Evolutionary conservation across 495 filamentous ascomycete species (phyloP).

Genomic region (Penicillium ucsense): DNA sequence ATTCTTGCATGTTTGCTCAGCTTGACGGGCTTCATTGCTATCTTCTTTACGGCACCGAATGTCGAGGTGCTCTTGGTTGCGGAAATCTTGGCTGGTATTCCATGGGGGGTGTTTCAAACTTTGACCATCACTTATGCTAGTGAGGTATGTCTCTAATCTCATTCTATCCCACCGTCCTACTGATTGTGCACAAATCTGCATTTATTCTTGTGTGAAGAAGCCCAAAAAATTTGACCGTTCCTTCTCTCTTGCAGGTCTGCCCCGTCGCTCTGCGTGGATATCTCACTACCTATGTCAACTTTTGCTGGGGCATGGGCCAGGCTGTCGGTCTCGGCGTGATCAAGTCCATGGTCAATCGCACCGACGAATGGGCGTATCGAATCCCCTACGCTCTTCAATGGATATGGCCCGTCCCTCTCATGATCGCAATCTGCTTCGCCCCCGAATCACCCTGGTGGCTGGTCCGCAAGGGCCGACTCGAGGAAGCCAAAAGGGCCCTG

Average conservation of each 20-base stretch:
- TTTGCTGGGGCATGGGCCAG: slow-evolving; percentile 76
- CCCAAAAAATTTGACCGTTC: slow-evolving; percentile 61
- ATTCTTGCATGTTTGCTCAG: slow-evolving; percentile 56
- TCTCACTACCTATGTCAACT: slow-evolving; percentile 71
- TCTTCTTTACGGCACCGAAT: slow-evolving; percentile 68
- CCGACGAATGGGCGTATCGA: slow-evolving; percentile 56
- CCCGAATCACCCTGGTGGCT: slow-evolving; percentile 82
- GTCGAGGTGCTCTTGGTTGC: slow-evolving; percentile 57
- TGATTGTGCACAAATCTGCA: no score
- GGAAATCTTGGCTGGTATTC: slow-evolving; percentile 65
- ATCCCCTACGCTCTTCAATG: slow-evolving; percentile 69
- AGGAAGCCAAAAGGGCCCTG: slow-evolving; percentile 58
- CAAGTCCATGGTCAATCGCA: slow-evolving; percentile 46
- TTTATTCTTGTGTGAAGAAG: neutral
- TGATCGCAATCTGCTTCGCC: slow-evolving; percentile 58
- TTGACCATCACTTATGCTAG: neutral
- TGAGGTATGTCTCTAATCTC: neutral
- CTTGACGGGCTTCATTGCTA: slow-evolving; percentile 56
- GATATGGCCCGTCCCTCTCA: slow-evolving; percentile 74
- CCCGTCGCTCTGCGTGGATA: slow-evolving; percentile 69
- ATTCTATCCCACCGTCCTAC: neutral
- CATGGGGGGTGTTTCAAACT: neutral
- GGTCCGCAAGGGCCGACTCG: slow-evolving; percentile 55
- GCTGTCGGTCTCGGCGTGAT: slow-evolving; percentile 67
- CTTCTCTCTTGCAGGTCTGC: slow-evolving; percentile 69